These are phyloP conservation scores for Vaccinium myrtillus DNA, from an alignment of 148 eudicot genomes.

Conservation along the genomic window DNA sequence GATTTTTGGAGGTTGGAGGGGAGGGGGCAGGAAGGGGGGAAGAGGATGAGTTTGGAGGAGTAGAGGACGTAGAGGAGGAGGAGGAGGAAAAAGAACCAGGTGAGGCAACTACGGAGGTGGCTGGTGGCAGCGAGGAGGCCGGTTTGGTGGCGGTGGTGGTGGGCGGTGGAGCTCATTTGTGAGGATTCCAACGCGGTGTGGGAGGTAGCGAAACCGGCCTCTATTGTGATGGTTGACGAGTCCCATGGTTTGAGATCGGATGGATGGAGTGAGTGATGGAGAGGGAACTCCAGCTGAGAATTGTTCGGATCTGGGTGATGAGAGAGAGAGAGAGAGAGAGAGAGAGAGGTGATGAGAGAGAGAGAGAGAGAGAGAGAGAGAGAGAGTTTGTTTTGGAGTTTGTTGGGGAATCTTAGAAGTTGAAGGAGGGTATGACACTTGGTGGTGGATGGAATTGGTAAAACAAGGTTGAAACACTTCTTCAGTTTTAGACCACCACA, in stretches of 20 bases:
- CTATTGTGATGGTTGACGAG: not conserved
- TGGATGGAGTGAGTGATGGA: slow-evolving; percentile 20
- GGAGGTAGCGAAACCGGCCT: not conserved
- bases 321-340: slow-evolving; percentile 1
- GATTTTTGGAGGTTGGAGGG: not conserved
- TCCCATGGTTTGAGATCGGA: slow-evolving; percentile 20
- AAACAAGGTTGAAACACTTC: too few relatives aligned
- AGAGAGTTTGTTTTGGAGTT: slow-evolving; percentile 6
- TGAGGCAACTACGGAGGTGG: slow-evolving; percentile 19
- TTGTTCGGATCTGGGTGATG: slow-evolving; percentile 27
- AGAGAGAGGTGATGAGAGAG: not conserved
- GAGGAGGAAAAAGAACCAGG: slow-evolving; percentile 32
- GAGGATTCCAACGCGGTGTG: not conserved
- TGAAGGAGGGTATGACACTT: not conserved
- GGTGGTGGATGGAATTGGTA: not conserved
- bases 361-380: slow-evolving; percentile 10
- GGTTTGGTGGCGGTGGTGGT: not conserved
- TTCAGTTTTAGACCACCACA: too few relatives aligned
- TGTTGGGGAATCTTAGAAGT: not conserved
- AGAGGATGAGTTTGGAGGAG: slow-evolving; percentile 39
- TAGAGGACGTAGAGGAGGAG: slow-evolving; percentile 43
- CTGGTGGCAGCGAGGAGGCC: slow-evolving; percentile 11
- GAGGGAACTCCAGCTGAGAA: slow-evolving; percentile 22
- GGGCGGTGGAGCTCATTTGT: not conserved
- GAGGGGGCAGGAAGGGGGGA: slow-evolving; percentile 18